Percentiles rank a stretch among this genome's conserved stretches.
Evolutionary conservation across 1,139 yeast species (phyloP).

Genomic region (Candida freyschussii): DNA sequence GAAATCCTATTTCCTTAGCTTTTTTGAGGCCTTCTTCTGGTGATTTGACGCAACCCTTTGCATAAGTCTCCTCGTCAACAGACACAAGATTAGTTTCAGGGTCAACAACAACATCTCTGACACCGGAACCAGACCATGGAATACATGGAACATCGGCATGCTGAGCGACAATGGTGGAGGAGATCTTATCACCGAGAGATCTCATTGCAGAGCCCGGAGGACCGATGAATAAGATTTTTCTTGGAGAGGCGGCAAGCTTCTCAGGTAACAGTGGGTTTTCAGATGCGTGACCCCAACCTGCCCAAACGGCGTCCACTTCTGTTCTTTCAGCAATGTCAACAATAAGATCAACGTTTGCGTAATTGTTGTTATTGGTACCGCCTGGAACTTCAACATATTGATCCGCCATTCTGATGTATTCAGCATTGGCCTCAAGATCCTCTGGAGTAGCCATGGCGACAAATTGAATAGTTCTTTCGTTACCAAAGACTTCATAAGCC

Average conservation of each 20-base stretch:
- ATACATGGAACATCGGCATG: constrained; percentile 97
- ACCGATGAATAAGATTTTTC: constrained; percentile 87
- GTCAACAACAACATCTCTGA: constrained; percentile 73
- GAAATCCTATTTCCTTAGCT: constrained; percentile 87
- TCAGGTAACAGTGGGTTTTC: constrained; percentile 96
- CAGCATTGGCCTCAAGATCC: constrained; percentile 94
- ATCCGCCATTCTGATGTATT: constrained; percentile 98
- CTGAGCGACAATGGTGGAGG: constrained; percentile 97
- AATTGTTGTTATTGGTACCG: constrained; percentile 96
- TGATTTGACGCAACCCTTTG: constrained; percentile 78
- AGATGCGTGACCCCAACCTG: constrained; percentile 99
- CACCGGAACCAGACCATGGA: constrained; percentile 99
- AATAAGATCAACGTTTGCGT: constrained; percentile 95
- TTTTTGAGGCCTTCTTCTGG: constrained; percentile 86
- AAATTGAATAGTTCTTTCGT: constrained; percentile 88
- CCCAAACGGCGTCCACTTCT: constrained; percentile 98
- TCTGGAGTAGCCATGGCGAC: constrained; percentile 99
- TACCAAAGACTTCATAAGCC: constrained; percentile 97
- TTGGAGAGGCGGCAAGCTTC: constrained; percentile 82
- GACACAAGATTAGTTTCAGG: constrained; percentile 71
- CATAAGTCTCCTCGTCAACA: constrained; percentile 76
- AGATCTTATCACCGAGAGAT: constrained; percentile 96
- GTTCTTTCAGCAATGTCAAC: constrained; percentile 97
- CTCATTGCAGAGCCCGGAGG: constrained; percentile 99
- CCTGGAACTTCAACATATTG: constrained; percentile 98